Base-by-base conservation (phyloP, 306 rosid genomes). In the Carpinus fangiana region DNA sequence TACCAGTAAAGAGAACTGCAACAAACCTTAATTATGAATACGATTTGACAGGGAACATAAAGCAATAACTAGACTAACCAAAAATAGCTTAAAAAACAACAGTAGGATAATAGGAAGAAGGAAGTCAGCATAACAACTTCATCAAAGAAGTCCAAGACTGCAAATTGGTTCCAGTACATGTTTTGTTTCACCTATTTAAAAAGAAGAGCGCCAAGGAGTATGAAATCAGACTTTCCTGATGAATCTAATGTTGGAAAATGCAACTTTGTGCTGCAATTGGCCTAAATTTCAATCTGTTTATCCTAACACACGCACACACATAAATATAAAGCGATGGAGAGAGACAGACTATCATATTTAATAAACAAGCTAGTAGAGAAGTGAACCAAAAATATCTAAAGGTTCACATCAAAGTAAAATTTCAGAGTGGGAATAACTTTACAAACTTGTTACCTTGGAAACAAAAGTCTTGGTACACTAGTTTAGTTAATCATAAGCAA, bases 391-490 rank as follows among this genome's bases (percentile, higher is more conserved):
- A n/a, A n/a, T n/a, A n/a, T n/a, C n/a, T n/a, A 9, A 59, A 23
- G 17, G n/a, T 55, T 57, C 11, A 5, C 12, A 10, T 56, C 45
- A 13, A 46, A 48, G 28, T 28, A 23, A 54, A 65, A 47, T n/a
- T 55, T 75, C 45, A 74, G 43, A 45, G 17, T 2, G 23, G 3
- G 3, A 26, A 13, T 45, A 4, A 31, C 73, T 68, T 36, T 43
- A 14, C 38, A 26, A 55, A 70, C 26, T 23, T 47, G 31, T 47
- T 87, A 91, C 96, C 96, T 91, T 91, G 93, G 96, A 83, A 91
- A 91, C 79, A 91, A 70, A 80, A 91, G 96, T 73, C 93, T 91
- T 9, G 92, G 96, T 64, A 93, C 93, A 76, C 96, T 91, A 50
- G 91, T 78, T 79, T 93, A 89, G 88, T 81, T 91, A 80, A 91